phyloP scores from a whole-genome alignment of 192 early-diverging fungal species.

The Radiomyces spectabilis region DNA sequence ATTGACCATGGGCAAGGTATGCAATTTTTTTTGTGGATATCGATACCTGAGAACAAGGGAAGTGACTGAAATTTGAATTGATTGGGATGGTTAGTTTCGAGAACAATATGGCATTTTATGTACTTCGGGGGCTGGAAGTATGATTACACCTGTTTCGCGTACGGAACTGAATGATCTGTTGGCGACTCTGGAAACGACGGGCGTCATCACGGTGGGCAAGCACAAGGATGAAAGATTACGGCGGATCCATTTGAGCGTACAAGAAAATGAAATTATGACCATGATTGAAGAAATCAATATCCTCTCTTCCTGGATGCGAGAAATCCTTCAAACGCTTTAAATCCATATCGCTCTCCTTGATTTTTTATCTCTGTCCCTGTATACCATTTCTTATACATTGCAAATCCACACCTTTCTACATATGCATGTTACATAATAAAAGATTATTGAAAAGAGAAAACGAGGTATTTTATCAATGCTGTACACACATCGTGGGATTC shows the following conservation, averaged over 20 bases:
- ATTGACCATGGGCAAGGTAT: conserved; percentile 40
- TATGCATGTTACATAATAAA: no score
- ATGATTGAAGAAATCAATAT: conserved; percentile 6
- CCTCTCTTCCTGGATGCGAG: background rate
- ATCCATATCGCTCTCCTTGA: background rate
- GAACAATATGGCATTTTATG: conserved; percentile 57
- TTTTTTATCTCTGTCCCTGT: no score
- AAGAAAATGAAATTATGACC: conserved; percentile 16
- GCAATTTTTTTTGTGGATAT: conserved; percentile 17
- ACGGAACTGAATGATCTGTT: conserved; percentile 73
- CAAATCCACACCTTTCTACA: no score
- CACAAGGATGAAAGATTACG: conserved; percentile 30
- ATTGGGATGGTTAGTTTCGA: conserved; percentile 29
- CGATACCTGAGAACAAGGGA: background rate
- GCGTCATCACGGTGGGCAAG: conserved; percentile 47
- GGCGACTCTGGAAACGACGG: conserved; percentile 62
- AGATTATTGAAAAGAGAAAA: no score
- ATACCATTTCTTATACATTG: no score
- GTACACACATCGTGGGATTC: no score
- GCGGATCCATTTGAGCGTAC: conserved; percentile 22
- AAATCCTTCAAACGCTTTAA: background rate
- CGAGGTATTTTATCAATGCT: no score
- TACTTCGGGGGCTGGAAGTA: conserved; percentile 22
- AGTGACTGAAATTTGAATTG: conserved; percentile 1
- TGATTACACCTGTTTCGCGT: conserved; percentile 59